phyloP scores from a whole-genome alignment of 2,329 filamentous ascomycete species.

The Pseudogymnoascus sp. region DNA sequence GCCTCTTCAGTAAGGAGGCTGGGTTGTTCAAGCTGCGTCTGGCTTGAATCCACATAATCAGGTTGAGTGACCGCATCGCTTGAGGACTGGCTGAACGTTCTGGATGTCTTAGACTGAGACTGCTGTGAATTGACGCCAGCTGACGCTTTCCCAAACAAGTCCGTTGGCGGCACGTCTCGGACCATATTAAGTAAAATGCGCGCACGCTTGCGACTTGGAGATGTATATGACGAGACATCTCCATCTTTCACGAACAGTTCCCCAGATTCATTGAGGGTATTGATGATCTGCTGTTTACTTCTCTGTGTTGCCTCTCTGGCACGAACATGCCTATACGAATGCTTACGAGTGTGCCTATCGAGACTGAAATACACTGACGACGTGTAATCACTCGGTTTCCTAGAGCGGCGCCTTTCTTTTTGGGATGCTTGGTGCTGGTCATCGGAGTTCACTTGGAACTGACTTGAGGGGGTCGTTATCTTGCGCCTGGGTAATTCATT shows the following conservation, averaged over 20 bases:
- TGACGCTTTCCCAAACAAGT: background rate
- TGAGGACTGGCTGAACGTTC: background rate
- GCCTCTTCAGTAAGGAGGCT: background rate
- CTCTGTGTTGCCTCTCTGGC: background rate
- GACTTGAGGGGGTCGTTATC: background rate
- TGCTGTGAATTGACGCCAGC: background rate
- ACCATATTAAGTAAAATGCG: background rate
- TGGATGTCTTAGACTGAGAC: background rate
- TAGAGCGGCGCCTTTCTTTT: background rate
- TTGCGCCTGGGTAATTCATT: background rate
- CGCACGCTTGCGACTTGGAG: background rate
- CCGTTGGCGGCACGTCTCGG: background rate
- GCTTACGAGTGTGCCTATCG: constrained; percentile 12
- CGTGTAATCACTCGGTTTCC: constrained; percentile 19
- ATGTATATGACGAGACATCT: background rate
- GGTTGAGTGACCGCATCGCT: background rate
- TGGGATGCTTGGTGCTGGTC: background rate
- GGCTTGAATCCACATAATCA: background rate
- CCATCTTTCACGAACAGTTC: background rate
- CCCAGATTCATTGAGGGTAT: background rate
- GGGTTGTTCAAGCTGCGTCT: background rate
- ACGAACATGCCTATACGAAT: background rate
- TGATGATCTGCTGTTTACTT: constrained; percentile 1
- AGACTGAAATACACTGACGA: constrained; percentile 25
- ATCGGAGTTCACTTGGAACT: constrained; percentile 10